Conservation (phyloP, 768 basidiomycete species). For the Tulasnella calospora region DNA sequence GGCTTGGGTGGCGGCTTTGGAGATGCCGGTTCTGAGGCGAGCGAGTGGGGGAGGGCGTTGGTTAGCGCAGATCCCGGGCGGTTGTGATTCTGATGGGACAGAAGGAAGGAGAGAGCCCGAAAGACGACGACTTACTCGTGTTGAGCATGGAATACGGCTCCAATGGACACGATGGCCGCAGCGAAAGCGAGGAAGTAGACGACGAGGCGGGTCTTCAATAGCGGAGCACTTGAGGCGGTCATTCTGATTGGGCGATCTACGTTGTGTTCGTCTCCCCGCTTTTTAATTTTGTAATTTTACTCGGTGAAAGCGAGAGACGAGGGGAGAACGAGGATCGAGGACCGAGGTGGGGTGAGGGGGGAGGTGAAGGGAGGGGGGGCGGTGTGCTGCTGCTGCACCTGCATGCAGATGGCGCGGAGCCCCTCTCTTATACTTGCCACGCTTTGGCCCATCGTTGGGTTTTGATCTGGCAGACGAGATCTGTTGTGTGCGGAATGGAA, state of each 20-base stretch:
- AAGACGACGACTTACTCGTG: background rate
- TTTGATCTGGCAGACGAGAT: background rate
- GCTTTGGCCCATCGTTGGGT: background rate
- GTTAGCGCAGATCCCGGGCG: background rate
- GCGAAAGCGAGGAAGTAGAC: background rate
- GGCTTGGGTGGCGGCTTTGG: conserved; percentile 16
- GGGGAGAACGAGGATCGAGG: background rate
- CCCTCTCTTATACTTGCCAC: background rate
- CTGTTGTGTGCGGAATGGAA: background rate
- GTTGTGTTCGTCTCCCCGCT: background rate
- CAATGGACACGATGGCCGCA: background rate
- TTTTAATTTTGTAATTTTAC: background rate
- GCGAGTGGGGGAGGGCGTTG: background rate
- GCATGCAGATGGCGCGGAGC: background rate
- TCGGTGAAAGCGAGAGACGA: background rate
- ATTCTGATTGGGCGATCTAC: background rate
- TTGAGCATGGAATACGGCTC: background rate
- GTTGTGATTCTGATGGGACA: background rate
- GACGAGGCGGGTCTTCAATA: background rate
- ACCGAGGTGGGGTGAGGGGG: background rate
- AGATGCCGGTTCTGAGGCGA: background rate
- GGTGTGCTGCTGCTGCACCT: background rate
- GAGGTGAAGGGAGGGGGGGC: background rate
- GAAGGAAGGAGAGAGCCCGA: background rate
- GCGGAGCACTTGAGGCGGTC: background rate